phyloP scores from a whole-genome alignment of 148 eudicot species.

The Talinum fruticosum region DNA sequence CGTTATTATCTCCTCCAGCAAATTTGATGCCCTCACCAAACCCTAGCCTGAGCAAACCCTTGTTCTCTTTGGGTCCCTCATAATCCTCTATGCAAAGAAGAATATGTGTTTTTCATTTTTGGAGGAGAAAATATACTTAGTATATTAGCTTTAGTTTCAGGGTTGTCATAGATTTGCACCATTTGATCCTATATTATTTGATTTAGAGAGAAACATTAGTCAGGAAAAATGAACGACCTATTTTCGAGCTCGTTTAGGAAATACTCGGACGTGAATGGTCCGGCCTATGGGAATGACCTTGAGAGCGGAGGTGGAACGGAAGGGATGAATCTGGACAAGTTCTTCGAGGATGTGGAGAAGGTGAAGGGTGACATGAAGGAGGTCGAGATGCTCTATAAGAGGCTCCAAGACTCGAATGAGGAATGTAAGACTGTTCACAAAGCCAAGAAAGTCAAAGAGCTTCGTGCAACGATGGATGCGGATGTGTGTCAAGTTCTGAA shows the following conservation, averaged over 20 bases:
- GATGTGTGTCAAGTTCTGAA: slow-evolving; percentile 46
- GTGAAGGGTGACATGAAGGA: slow-evolving; percentile 50
- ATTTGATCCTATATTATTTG: not conserved
- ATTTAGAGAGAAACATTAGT: not conserved
- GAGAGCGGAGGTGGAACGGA: slow-evolving; percentile 23
- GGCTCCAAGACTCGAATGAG: slow-evolving; percentile 48
- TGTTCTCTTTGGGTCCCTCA: not conserved
- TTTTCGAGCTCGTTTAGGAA: slow-evolving; percentile 38
- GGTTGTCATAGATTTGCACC: not conserved
- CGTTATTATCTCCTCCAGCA: not conserved
- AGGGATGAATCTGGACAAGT: slow-evolving; percentile 44
- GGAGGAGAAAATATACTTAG: not conserved
- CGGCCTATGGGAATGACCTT: slow-evolving; percentile 14
- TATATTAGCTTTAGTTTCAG: not conserved
- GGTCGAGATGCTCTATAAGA: slow-evolving; percentile 45
- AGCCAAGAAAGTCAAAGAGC: slow-evolving; percentile 51
- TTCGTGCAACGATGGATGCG: slow-evolving; percentile 40
- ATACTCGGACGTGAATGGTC: slow-evolving; percentile 17
- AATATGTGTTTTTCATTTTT: not conserved
- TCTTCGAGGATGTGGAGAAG: slow-evolving; percentile 54
- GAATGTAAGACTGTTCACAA: slow-evolving; percentile 43
- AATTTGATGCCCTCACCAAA: not conserved
- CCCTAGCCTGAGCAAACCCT: not conserved
- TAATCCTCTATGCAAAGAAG: not conserved
- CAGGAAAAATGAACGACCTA: slow-evolving; percentile 34